Evolutionary conservation across 2,329 filamentous ascomycete genomes (phyloP).

Genomic region (Cladosporium sp.): DNA sequence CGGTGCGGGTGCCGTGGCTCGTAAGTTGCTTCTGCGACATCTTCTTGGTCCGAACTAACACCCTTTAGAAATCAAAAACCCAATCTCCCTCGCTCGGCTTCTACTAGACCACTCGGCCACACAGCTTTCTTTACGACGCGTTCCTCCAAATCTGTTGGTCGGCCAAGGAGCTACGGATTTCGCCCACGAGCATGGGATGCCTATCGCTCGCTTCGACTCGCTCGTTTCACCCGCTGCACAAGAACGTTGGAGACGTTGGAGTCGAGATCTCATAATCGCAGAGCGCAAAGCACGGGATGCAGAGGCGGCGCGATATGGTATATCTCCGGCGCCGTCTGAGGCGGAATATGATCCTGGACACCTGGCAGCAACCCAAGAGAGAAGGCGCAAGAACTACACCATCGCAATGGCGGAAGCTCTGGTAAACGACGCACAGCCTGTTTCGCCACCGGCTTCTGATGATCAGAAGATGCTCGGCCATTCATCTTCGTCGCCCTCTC

Average conservation of each 20-base stretch:
- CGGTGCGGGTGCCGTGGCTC: slow-evolving; percentile 83
- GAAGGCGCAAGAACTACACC: slow-evolving; percentile 37
- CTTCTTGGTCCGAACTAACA: slow-evolving; percentile 17
- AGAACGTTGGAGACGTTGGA: slow-evolving; percentile 78
- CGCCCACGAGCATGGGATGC: slow-evolving; percentile 72
- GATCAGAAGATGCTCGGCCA: neutral
- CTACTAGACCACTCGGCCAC: slow-evolving; percentile 74
- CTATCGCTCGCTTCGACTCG: slow-evolving; percentile 66
- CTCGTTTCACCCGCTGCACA: slow-evolving; percentile 76
- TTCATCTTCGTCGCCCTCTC: slow-evolving; percentile 7
- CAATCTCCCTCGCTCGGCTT: slow-evolving; percentile 78
- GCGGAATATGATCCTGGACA: slow-evolving; percentile 18
- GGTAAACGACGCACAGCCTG: slow-evolving; percentile 32
- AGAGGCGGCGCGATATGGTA: slow-evolving; percentile 18
- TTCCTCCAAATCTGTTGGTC: slow-evolving; percentile 89
- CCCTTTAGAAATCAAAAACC: slow-evolving; percentile 77
- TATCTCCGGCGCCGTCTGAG: slow-evolving; percentile 21
- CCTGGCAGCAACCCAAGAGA: slow-evolving; percentile 15
- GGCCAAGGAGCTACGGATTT: slow-evolving; percentile 84
- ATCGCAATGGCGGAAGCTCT: slow-evolving; percentile 28
- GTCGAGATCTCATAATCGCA: slow-evolving; percentile 61
- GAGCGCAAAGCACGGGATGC: slow-evolving; percentile 44
- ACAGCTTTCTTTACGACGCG: slow-evolving; percentile 76
- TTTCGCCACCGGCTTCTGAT: slow-evolving; percentile 30
- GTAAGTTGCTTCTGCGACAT: slow-evolving; percentile 52